Conservation (phyloP, 2,329 filamentous ascomycete species). For the Aureobasidium sp. region DNA sequence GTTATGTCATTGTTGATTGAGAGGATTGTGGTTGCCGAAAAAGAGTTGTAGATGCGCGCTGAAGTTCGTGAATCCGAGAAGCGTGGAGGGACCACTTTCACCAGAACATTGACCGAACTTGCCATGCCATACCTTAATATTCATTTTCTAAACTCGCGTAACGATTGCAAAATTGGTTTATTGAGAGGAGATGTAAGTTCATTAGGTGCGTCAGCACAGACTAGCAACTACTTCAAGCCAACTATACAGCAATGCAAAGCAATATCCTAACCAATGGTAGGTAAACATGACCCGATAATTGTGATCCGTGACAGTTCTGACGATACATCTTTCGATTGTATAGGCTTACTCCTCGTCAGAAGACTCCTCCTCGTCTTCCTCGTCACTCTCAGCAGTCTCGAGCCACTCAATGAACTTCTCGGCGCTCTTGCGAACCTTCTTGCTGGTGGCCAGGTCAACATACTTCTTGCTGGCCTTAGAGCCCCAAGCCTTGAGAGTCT, state of each 20-base stretch:
- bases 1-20: not conserved
- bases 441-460: conserved; percentile 77
- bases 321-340: not conserved
- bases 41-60: not conserved
- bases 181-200: not conserved
- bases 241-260: not conserved
- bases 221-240: not conserved
- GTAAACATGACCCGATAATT: not conserved
- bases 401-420: conserved; percentile 95
- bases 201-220: not conserved
- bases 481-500: conserved; percentile 84
- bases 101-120: not conserved
- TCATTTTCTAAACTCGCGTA: not conserved
- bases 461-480: conserved; percentile 98
- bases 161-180: not conserved
- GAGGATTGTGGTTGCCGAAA: not conserved
- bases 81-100: not conserved
- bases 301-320: not conserved
- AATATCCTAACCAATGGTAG: not conserved
- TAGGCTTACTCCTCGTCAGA: conserved; percentile 7
- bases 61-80: not conserved
- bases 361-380: conserved; percentile 53
- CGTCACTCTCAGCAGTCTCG: conserved; percentile 68
- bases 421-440: conserved; percentile 91
- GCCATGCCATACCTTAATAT: not conserved